A percentile compares a stretch with the other conserved stretches of the same genome.
Evolutionary conservation across 805 yeast species (phyloP).

Genomic region (Metschnikowia colocasiae): DNA sequence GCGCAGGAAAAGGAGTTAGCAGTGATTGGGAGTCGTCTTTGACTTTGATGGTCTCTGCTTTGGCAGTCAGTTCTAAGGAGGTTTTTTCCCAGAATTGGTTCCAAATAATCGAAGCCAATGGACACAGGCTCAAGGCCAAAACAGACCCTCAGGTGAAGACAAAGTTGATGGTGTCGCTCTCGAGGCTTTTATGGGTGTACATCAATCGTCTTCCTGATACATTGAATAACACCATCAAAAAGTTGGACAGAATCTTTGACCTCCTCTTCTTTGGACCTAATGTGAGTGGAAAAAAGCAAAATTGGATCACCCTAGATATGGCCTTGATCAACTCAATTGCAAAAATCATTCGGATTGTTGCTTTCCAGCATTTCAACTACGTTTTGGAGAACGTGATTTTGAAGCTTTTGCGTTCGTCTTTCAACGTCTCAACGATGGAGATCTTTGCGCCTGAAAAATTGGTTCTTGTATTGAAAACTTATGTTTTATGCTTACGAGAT

Average conservation of each 20-base stretch:
- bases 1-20: not conserved
- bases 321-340: slow-evolving; percentile 61
- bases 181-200: slow-evolving; percentile 87
- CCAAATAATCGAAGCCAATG: slow-evolving; percentile 57
- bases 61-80: slow-evolving; percentile 78
- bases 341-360: slow-evolving; percentile 72
- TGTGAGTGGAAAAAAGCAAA: slow-evolving; percentile 51
- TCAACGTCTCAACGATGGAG: slow-evolving; percentile 58
- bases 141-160: slow-evolving; percentile 46
- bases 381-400: slow-evolving; percentile 73
- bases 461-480: slow-evolving; percentile 66
- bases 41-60: slow-evolving; percentile 63
- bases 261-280: slow-evolving; percentile 47
- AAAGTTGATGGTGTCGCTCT: slow-evolving; percentile 57
- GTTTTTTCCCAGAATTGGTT: slow-evolving; percentile 74
- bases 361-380: slow-evolving; percentile 74
- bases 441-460: slow-evolving; percentile 65
- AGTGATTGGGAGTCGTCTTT: slow-evolving; percentile 65
- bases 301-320: slow-evolving; percentile 71
- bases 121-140: slow-evolving; percentile 64
- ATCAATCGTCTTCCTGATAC: slow-evolving; percentile 84
- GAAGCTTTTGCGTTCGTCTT: slow-evolving; percentile 61
- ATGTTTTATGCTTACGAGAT: slow-evolving; percentile 67
- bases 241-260: slow-evolving; percentile 61
- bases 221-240: slow-evolving; percentile 78